Evolutionary conservation across 345 rosid species (phyloP), one percentile per base, ranked within the genome.

Genomic region (Lepidium sativum): DNA sequence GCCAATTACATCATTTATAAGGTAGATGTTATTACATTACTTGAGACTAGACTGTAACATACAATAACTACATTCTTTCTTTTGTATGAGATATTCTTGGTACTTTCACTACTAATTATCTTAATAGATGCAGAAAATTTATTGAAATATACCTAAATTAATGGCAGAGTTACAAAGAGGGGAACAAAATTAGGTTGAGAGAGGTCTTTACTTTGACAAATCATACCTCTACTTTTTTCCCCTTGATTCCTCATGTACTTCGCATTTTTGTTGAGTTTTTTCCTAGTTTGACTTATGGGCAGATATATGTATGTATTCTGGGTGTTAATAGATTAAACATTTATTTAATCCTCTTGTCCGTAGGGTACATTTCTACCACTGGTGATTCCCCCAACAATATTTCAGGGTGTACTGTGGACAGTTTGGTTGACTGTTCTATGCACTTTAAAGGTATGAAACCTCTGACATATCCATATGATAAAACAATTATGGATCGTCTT

Each of bases 281-380:
- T 14, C 49, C 6, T 38, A 9, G 32, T 55, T 35, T 39, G 9
- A 44, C n/a, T 63, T 23, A 35, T 44, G 6, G 14, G 44, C 23
- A 38, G 48, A 43, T 25, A 25, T 15, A 6, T 54, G 37, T 47
- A 39, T 63, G 50, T 50, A 42, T 64, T 64, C 15, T 13, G 8
- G 6, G 4, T 65, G 11, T 31, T 52, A 50, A 59, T 51, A 29
- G 32, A 60, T 20, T 59, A n/a, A 60, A n/a, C 39, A 18, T 18
- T 3, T 31, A 20, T 53, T 40, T 32, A 6, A 17, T 60, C 51
- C 1, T 67, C 20, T 27, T 72, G 41, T 59, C 40, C 9, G 10
- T 44, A 94, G 99, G 97, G 99, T 52, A 86, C 89, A 12, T 90
- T 94, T 78, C 76, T 94, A 32, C 97, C 96, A 9, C 76, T 94